These are phyloP conservation scores for Glycine tomentella DNA, from an alignment of 306 rosid genomes.

Conservation along the genomic window DNA sequence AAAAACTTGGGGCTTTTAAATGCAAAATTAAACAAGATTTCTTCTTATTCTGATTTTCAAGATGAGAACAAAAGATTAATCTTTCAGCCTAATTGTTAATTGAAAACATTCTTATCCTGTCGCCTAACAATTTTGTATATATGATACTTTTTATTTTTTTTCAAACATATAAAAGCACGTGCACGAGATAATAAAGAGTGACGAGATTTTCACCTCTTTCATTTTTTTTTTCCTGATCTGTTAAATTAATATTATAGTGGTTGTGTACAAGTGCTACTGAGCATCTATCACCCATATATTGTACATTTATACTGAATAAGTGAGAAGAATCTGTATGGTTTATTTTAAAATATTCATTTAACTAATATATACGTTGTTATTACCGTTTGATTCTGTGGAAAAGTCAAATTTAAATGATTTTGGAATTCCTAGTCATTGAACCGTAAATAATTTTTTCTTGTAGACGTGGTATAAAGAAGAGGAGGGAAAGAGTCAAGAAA, in stretches of 20 bases:
- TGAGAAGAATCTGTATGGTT: neutral
- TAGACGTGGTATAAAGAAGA: too few species aligned
- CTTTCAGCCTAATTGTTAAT: neutral
- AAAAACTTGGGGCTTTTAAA: neutral
- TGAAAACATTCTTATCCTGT: neutral
- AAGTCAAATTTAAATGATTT: too few species aligned
- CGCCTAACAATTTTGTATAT: neutral
- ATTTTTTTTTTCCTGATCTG: too few species aligned
- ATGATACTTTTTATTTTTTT: neutral
- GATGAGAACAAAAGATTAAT: neutral
- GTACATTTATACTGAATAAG: neutral
- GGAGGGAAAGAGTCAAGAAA: too few species aligned
- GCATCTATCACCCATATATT: neutral
- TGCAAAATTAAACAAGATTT: neutral
- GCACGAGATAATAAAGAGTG: neutral
- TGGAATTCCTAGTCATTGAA: too few species aligned
- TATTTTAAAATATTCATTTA: neutral
- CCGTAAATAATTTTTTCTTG: too few species aligned
- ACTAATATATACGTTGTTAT: too few species aligned
- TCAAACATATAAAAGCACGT: neutral
- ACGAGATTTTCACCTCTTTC: neutral
- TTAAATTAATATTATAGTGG: neutral
- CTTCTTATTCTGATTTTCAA: neutral
- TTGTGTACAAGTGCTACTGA: slow-evolving; percentile 3
- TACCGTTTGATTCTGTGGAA: too few species aligned